Evolutionary conservation across 164 flowering plant genomes (phyloP), one percentile per base, ranked within the genome.

Genomic region (Piper longum): DNA sequence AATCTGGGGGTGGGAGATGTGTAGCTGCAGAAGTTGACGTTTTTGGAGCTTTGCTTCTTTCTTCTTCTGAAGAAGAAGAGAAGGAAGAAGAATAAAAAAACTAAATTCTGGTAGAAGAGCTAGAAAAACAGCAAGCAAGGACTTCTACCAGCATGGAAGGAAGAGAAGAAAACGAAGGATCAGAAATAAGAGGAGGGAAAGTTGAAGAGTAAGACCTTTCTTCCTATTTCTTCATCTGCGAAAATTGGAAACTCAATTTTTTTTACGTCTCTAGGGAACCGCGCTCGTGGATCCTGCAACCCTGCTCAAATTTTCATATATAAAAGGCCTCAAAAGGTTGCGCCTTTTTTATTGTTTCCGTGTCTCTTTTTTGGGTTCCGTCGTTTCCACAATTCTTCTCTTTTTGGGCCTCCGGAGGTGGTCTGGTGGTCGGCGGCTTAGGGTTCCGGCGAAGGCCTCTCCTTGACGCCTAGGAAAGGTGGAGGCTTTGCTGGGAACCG

Each of bases 11-110:
- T 43, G 3, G 42, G 16, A 16, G 61, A 42, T 18, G 56, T 19
- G 43, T 42, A 41, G 57, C 44, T 13, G 44, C 54, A 41, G 57
- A 43, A 56, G 40, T 51, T 18, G 56, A 16, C 41, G 13, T 12
- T 51, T 26, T 52, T 13, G 61, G 67, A 58, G 17, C 66, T 48
- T 26, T 26, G 36, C 36, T 55, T 52, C 66, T 56, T 41, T 57
- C n/a, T 43, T 16, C 40, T 52, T 54, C 19, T 48, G n/a, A 63
- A 57, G 19, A 5, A 19, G 19, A 41, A 43, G n/a, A n/a, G n/a
- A n/a, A n/a, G n/a, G n/a, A n/a, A n/a, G n/a, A n/a, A n/a, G n/a
- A n/a, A n/a, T n/a, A n/a, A 16, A 8, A 42, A 60, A 55, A 59
- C 54, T 58, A 63, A 48, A 63, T 26, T 2, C 59, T 39, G 57